phyloP scores from a whole-genome alignment of 768 basidiomycete genomes.

The Kockovaella imperatae region DNA sequence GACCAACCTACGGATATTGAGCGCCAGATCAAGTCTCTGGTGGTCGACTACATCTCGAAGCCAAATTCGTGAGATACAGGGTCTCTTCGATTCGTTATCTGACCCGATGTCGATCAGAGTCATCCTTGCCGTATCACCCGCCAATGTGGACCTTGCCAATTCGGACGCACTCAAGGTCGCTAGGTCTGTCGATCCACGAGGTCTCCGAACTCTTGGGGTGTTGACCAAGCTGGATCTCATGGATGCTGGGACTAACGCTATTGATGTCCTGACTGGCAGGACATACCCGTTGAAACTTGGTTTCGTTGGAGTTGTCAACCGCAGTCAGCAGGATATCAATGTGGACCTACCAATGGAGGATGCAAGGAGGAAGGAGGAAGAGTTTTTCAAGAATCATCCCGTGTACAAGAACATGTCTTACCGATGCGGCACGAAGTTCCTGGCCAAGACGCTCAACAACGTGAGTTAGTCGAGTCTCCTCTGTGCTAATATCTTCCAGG shows the following conservation, averaged over 20 bases:
- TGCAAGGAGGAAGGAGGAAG: slow-evolving; percentile 72
- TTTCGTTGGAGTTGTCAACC: slow-evolving; percentile 95
- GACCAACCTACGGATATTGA: slow-evolving; percentile 98
- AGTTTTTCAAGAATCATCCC: slow-evolving; percentile 82
- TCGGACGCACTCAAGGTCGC: slow-evolving; percentile 96
- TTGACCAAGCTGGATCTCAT: slow-evolving; percentile 96
- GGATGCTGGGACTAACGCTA: slow-evolving; percentile 97
- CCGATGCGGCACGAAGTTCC: slow-evolving; percentile 92
- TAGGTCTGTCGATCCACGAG: slow-evolving; percentile 88
- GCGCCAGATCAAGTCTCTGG: slow-evolving; percentile 84
- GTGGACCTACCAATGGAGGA: slow-evolving; percentile 74
- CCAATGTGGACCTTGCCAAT: slow-evolving; percentile 97
- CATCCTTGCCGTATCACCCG: slow-evolving; percentile 91
- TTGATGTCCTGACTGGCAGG: slow-evolving; percentile 90
- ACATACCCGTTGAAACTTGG: slow-evolving; percentile 97
- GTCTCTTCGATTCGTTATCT: background rate
- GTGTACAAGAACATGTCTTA: slow-evolving; percentile 94
- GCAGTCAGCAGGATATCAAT: slow-evolving; percentile 96
- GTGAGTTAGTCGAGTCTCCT: slow-evolving; percentile 48
- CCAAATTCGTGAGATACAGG: slow-evolving; percentile 83
- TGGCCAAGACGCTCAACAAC: slow-evolving; percentile 88
- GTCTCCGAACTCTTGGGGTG: slow-evolving; percentile 90
- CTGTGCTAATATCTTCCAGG: slow-evolving; percentile 46
- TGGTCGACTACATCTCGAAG: slow-evolving; percentile 93
- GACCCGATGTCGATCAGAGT: slow-evolving; percentile 53